These are phyloP conservation scores for Viola odorata DNA, from an alignment of 345 rosid species.

Conservation along the genomic window DNA sequence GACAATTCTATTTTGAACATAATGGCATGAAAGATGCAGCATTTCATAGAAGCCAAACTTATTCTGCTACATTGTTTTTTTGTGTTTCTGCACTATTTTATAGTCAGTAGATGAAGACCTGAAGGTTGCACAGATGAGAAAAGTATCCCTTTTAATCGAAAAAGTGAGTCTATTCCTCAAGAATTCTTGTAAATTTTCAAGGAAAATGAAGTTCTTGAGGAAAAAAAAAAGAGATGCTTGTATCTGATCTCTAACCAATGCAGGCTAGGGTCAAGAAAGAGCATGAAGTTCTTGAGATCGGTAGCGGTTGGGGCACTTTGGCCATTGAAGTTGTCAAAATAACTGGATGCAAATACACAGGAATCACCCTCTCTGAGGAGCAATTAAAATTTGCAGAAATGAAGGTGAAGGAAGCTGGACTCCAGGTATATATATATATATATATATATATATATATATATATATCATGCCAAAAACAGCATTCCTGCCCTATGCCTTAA, in stretches of 20 bases:
- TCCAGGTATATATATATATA: constrained; percentile 72
- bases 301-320: constrained; percentile 91
- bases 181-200: neutral
- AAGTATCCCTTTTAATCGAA: constrained; percentile 59
- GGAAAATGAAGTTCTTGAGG: neutral
- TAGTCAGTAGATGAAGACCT: constrained; percentile 65
- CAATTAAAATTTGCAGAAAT: constrained; percentile 65
- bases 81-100: neutral
- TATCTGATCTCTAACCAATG: neutral
- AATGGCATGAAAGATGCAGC: neutral
- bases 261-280: constrained; percentile 54
- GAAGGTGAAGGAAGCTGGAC: constrained; percentile 81
- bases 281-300: constrained; percentile 79
- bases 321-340: constrained; percentile 79
- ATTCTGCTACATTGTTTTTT: neutral
- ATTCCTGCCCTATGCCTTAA: no score
- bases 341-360: constrained; percentile 85
- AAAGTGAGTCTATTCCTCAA: constrained; percentile 37
- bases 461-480: no score
- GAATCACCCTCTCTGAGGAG: constrained; percentile 73
- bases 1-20: neutral
- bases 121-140: constrained; percentile 68
- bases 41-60: neutral
- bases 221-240: neutral
- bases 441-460: no score